Percentiles rank a stretch among this genome's conserved stretches.
These are phyloP conservation scores for Aegle marmelos DNA, from an alignment of 345 rosid species.

Conservation along the genomic window DNA sequence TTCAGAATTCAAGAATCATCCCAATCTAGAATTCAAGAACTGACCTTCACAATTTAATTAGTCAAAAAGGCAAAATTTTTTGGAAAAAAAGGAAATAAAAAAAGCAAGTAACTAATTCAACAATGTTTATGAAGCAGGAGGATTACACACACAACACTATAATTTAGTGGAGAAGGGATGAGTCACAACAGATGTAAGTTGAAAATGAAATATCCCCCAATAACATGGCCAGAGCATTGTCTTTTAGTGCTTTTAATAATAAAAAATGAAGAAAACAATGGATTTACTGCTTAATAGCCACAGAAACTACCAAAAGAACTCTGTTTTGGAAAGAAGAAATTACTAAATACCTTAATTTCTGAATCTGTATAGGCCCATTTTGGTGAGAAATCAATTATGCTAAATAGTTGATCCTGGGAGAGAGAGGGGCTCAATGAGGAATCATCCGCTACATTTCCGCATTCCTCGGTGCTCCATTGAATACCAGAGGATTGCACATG, in stretches of 20 bases:
- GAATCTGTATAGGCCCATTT: conserved; percentile 63
- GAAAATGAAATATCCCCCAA: not conserved
- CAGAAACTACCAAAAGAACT: not conserved
- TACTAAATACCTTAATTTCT: conserved; percentile 61
- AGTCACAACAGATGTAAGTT: not conserved
- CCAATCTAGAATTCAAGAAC: not conserved
- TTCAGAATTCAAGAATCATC: not conserved
- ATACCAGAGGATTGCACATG: conserved; percentile 67
- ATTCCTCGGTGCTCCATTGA: conserved; percentile 69
- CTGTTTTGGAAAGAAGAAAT: not conserved
- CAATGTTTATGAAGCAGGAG: not conserved
- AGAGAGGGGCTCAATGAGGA: conserved; percentile 77
- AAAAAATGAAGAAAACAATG: not conserved
- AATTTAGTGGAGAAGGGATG: not conserved
- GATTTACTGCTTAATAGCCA: not conserved
- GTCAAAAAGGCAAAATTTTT: not conserved
- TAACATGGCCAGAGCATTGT: not conserved
- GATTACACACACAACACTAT: too few species aligned
- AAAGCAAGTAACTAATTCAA: too few species aligned
- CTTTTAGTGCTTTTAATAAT: not conserved
- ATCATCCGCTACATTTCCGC: conserved; percentile 59
- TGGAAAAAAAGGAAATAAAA: not conserved
- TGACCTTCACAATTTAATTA: not conserved
- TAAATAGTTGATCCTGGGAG: conserved; percentile 84
- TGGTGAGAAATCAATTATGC: conserved; percentile 73